Conservation (phyloP, 2,329 filamentous ascomycete species). For the Arachnomyces sp. region DNA sequence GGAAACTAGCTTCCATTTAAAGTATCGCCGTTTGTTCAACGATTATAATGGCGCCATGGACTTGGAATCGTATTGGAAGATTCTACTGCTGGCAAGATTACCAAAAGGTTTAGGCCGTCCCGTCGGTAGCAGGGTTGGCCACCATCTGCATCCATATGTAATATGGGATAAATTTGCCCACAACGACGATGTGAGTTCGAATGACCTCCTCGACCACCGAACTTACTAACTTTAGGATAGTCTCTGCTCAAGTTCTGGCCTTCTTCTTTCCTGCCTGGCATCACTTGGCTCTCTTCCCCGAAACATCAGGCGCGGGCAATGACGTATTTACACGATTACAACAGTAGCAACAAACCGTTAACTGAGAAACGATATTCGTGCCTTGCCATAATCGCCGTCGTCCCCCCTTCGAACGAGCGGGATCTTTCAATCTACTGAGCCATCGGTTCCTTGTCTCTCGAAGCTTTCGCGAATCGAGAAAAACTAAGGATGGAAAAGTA, state of each 20-base stretch:
- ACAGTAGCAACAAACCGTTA: constrained; percentile 5
- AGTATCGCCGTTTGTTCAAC: background rate
- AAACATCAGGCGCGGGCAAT: background rate
- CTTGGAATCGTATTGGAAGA: background rate
- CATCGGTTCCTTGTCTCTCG: too few species aligned
- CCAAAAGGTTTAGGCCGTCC: too few species aligned
- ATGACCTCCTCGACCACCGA: too few species aligned
- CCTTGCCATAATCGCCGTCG: constrained; percentile 7
- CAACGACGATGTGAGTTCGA: background rate
- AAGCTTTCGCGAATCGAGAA: too few species aligned
- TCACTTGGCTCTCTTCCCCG: constrained; percentile 4
- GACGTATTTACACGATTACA: constrained; percentile 2
- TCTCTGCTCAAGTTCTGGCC: background rate
- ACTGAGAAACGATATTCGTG: constrained; percentile 1
- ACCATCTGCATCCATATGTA: constrained; percentile 1
- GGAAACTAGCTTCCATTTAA: too few species aligned
- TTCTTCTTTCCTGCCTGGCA: background rate
- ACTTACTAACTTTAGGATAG: background rate
- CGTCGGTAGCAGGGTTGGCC: background rate
- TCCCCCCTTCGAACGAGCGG: constrained; percentile 5
- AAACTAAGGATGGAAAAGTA: too few species aligned
- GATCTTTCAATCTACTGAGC: too few species aligned
- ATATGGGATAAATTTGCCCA: background rate
- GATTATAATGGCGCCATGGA: background rate
- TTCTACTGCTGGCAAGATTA: too few species aligned